phyloP scores from a whole-genome alignment of 257 asterid species.

The Parsonsia alboflavescens region DNA sequence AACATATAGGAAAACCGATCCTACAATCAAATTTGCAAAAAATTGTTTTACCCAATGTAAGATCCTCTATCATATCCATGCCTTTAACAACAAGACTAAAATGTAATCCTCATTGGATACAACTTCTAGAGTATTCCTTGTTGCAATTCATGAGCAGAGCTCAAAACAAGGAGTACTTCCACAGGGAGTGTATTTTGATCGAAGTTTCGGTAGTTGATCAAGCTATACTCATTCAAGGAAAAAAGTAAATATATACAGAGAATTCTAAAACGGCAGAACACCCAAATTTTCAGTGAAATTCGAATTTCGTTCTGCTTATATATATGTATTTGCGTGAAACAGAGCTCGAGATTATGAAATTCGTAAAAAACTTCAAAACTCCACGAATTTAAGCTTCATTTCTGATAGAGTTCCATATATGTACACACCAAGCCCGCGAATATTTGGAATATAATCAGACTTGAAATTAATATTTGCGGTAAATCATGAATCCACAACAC shows the following conservation, averaged over 20 bases:
- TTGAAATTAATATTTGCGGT: neutral
- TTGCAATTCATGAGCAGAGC: neutral
- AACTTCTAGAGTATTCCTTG: neutral
- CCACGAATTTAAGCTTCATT: neutral
- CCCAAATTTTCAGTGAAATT: neutral
- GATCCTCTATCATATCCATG: neutral
- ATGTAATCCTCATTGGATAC: neutral
- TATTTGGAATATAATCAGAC: neutral
- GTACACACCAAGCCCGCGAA: neutral
- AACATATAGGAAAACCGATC: neutral
- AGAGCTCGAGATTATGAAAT: neutral
- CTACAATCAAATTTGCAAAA: neutral
- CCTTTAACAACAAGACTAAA: neutral
- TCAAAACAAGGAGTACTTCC: neutral
- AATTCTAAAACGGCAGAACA: too few species aligned
- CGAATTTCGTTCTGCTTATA: neutral
- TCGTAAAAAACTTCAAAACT: slow-evolving; percentile 4
- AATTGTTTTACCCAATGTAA: neutral
- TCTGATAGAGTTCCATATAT: neutral
- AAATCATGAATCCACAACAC: neutral
- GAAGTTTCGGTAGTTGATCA: neutral
- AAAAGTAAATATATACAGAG: neutral
- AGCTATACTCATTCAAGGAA: neutral
- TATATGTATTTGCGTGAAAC: neutral
- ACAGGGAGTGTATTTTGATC: neutral